Evolutionary conservation across 1,139 yeast species (phyloP), one percentile per base, ranked within the genome.

Genomic region (Candida tropicalis): DNA sequence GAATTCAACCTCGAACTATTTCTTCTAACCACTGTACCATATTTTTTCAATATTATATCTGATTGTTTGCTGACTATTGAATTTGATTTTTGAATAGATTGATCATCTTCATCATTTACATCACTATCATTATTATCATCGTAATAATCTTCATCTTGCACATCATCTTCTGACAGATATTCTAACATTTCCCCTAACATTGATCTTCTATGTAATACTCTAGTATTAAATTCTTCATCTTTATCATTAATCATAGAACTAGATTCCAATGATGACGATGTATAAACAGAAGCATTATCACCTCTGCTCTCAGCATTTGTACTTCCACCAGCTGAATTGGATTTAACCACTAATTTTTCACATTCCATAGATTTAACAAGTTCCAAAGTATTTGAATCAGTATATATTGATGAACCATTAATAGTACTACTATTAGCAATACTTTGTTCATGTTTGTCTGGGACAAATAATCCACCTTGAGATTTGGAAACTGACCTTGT

Each of bases 121-220:
- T 26, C 36, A 28, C 20, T 12, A 18, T 37, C 38, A 10, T 41
- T 39, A 10, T 20, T 29, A 15, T 27, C 26, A 8, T 35, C 39
- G 12, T 40, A 36, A 11, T 35, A 31, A 7, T 33, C 41, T 2
- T 35, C 35, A 9, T 42, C 46, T 8, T 37, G 27, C 3, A 43
- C 49, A 22, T 55, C 63, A n/a, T 54, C 58, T 35, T 63, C 70
- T 2, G 77, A 71, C 25, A 63, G 66, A 46, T 72, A 72, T 43
- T 72, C 78, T 43, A 73, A 60, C 79, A 73, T 73, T 12, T 73
- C 77, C 17, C 76, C 75, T 47, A 73, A 57, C 57, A 73, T 65
- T 3, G 76, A 70, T 45, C 72, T 64, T 46, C 79, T 60, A 50
- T 73, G 66, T 41, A 57, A 54, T 40, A 47, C 42, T 11, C 42